Base-by-base conservation (phyloP, 352 stramenopile genomes). In the Phytopythium kandeliae region DNA sequence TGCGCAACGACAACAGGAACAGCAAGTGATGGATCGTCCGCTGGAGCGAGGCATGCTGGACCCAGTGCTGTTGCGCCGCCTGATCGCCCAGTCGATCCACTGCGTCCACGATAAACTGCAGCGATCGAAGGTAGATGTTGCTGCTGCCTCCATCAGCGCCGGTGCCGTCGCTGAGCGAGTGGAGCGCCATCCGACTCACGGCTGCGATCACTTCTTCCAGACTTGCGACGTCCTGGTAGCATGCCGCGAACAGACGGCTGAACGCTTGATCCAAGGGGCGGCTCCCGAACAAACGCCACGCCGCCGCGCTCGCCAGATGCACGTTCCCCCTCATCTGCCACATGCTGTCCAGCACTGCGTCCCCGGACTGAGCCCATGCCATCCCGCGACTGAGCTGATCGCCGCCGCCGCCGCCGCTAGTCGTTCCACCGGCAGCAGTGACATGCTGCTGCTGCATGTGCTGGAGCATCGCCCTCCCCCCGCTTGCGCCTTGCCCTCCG, bases 251-350 rank as follows among this genome's bases (percentile, higher is more conserved):
- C 12, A 91, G 55, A 2, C 65, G 68, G 48, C 63, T 71, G 11
- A 86, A 85, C 12, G 71, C 53, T 19, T 76, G 49, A 4, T 60
- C 63, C 17, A 91, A 60, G 3, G 75, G 68, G 5, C 65, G 67
- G 12, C 74, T 65, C 0, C 80, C 80, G 25, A 81, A 76, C 17
- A 88, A 25, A 17, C 61, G 65, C 76, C 78, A 91, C 9, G 60
- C 63, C 22, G 68, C 54, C 1, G 75, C 65, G 12, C 67, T 54
- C 8, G 71, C 71, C 1, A 82, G 58, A n/a, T 60, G 66, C 2
- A 77, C 56, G 61, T 81, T 84, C n/a, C 77, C 75, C 37, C 79
- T 79, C 26, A 91, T 43, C 38, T 67, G 71, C 80, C 80, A 91
- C 31, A 88, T 61, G 1, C 54, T 71, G 24, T 86, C 62, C 16